Conservation (phyloP, 495 filamentous ascomycete genomes). For the Penicillium longicatenatum region DNA sequence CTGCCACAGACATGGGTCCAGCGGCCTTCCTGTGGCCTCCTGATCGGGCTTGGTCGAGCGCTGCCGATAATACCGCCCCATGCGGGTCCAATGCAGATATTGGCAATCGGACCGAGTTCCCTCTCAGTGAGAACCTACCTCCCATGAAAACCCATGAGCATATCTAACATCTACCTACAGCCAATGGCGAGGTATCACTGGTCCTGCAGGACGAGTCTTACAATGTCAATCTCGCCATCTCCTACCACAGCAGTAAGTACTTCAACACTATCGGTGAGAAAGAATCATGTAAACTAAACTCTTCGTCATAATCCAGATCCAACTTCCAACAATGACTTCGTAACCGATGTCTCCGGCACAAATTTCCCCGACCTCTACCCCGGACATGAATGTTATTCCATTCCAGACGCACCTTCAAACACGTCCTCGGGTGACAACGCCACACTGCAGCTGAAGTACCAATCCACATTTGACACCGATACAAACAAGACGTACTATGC, state of each 20-base stretch:
- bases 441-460: slow-evolving; percentile 54
- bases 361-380: slow-evolving; percentile 38
- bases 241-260: slow-evolving; percentile 42
- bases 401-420: slow-evolving; percentile 38
- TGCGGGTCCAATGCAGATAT: slow-evolving; percentile 46
- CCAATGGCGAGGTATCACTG: slow-evolving; percentile 37
- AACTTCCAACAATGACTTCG: slow-evolving; percentile 47
- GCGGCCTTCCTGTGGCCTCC: slow-evolving; percentile 56
- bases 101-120: slow-evolving; percentile 47
- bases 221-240: slow-evolving; percentile 47
- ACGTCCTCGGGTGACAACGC: slow-evolving; percentile 47
- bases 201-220: slow-evolving; percentile 46
- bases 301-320: slow-evolving; percentile 24
- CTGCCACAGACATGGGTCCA: slow-evolving; percentile 47
- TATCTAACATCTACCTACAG: slow-evolving; percentile 13
- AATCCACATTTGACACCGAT: slow-evolving; percentile 43
- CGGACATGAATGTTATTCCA: slow-evolving; percentile 54
- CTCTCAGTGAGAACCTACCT: slow-evolving; percentile 33
- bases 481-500: slow-evolving; percentile 53
- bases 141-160: not conserved
- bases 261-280: not conserved
- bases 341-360: slow-evolving; percentile 32
- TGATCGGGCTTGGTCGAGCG: slow-evolving; percentile 47
- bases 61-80: slow-evolving; percentile 47
- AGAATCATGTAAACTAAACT: slow-evolving; percentile 4